Conservation (phyloP, 2,329 filamentous ascomycete species). For the Claviceps sp. region DNA sequence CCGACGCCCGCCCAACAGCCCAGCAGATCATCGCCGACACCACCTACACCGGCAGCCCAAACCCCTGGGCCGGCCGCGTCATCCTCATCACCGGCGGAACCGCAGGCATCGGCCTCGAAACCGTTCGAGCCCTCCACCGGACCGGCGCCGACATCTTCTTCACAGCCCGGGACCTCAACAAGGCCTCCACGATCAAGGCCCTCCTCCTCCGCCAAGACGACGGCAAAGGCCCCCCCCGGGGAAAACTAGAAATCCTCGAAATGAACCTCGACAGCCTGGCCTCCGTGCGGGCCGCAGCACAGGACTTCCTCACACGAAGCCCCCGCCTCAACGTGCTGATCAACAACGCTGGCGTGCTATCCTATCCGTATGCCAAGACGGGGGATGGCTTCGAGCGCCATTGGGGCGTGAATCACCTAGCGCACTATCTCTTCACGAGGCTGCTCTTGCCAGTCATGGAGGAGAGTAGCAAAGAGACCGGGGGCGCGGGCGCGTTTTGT, state of each 20-base stretch:
- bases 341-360: conserved; percentile 2
- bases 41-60: not conserved
- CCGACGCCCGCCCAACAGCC: not conserved
- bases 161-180: not conserved
- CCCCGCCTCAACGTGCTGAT: conserved; percentile 7
- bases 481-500: conserved; percentile 31
- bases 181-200: not conserved
- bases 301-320: not conserved
- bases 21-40: not conserved
- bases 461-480: conserved; percentile 16
- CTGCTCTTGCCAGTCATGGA: conserved; percentile 6
- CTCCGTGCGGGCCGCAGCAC: not conserved
- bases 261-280: not conserved
- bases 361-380: not conserved
- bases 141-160: not conserved
- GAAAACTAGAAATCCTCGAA: not conserved
- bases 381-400: conserved; percentile 19
- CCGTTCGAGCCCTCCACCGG: not conserved
- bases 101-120: not conserved
- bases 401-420: conserved; percentile 39
- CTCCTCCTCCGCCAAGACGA: not conserved
- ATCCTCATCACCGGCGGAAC: not conserved
- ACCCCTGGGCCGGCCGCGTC: not conserved
- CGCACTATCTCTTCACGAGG: conserved; percentile 39
- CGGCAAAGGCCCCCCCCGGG: not conserved